phyloP scores from a whole-genome alignment of 257 asterid species.

The Penstemon newberryi region DNA sequence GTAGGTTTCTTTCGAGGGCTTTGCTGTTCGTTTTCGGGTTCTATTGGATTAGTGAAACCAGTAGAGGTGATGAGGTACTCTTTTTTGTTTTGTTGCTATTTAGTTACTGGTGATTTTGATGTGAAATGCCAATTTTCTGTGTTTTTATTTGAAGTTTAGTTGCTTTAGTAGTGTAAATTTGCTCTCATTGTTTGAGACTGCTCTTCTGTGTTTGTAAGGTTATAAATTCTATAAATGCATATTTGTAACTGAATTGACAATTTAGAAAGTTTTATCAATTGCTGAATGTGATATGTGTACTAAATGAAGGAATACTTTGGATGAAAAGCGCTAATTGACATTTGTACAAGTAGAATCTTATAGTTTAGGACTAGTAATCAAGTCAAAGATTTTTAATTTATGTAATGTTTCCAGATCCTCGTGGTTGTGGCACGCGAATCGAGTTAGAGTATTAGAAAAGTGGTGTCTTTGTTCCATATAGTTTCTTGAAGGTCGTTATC shows the following conservation, averaged over 20 bases:
- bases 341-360: neutral
- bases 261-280: neutral
- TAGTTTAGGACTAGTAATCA: conserved; percentile 1
- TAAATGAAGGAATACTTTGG: neutral
- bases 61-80: conserved; percentile 22
- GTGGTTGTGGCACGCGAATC: neutral
- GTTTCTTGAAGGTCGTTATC: conserved; percentile 18
- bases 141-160: neutral
- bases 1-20: conserved; percentile 65
- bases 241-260: neutral
- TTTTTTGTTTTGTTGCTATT: too few species aligned
- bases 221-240: neutral
- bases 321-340: neutral
- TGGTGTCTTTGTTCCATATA: too few species aligned
- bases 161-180: neutral
- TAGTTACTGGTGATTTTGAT: neutral
- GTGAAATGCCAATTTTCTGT: conserved; percentile 25
- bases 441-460: conserved; percentile 8
- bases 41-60: conserved; percentile 59
- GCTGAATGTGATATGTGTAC: neutral
- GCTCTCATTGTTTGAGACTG: neutral
- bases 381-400: too few species aligned
- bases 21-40: conserved; percentile 80
- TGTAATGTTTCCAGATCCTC: too few species aligned
- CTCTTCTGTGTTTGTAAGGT: neutral